phyloP scores from a whole-genome alignment of 2,329 filamentous ascomycete genomes.

The Helotiales sp. region DNA sequence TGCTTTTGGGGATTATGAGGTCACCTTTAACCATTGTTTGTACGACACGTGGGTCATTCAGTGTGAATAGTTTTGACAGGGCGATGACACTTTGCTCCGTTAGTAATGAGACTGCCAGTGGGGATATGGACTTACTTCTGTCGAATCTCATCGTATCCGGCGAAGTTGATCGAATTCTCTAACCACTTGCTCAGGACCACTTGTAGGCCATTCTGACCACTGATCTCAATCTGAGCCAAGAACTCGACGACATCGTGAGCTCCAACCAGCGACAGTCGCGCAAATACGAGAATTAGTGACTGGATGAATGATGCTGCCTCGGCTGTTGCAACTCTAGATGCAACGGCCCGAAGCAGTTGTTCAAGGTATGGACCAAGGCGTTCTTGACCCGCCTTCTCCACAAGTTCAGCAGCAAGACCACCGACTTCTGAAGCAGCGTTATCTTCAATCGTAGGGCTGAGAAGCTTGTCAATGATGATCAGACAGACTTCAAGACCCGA shows the following conservation, averaged over 20 bases:
- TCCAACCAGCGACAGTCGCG: constrained; percentile 82
- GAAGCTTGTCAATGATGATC: constrained; percentile 87
- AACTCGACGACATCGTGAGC: constrained; percentile 92
- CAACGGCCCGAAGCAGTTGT: constrained; percentile 87
- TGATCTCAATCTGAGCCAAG: constrained; percentile 81
- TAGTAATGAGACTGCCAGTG: constrained; percentile 35
- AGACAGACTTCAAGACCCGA: constrained; percentile 87
- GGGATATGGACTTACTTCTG: constrained; percentile 73
- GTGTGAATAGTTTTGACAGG: constrained; percentile 85
- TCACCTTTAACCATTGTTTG: constrained; percentile 90
- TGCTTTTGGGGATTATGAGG: constrained; percentile 77
- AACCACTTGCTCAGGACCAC: constrained; percentile 95
- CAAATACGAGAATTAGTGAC: constrained; percentile 93
- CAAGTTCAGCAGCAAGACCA: constrained; percentile 88
- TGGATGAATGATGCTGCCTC: constrained; percentile 91
- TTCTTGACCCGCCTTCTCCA: constrained; percentile 93
- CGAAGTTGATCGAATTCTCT: constrained; percentile 95
- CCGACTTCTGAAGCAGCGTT: constrained; percentile 96
- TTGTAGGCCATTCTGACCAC: constrained; percentile 79
- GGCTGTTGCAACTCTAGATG: constrained; percentile 80
- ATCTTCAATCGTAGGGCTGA: constrained; percentile 85
- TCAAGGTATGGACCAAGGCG: constrained; percentile 87
- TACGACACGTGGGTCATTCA: constrained; percentile 80
- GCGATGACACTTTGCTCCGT: constrained; percentile 75
- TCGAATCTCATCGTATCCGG: constrained; percentile 96